phyloP scores from a whole-genome alignment of 176 grass and related monocot species.

The Eleusine indica region DNA sequence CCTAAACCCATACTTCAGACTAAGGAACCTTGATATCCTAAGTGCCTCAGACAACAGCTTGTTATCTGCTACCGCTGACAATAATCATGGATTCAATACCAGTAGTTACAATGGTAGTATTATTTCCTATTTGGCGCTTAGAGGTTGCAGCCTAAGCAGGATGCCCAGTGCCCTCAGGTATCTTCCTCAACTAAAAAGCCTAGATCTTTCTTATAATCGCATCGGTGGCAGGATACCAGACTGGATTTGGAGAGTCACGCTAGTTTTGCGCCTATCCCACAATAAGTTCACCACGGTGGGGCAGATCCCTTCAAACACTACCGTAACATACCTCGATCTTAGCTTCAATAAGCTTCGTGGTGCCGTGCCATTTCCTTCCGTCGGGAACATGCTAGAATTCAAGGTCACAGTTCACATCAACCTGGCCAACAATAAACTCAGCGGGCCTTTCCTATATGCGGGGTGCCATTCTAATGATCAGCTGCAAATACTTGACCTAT shows the following conservation, averaged over 20 bases:
- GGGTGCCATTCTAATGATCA: not conserved
- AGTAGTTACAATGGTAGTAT: too few relatives aligned
- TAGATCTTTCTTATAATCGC: conserved; percentile 61
- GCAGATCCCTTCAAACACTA: not conserved
- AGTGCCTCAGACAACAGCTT: too few relatives aligned
- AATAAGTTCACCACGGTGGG: conserved; percentile 45
- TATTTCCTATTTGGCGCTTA: not conserved
- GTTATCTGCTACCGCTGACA: not conserved
- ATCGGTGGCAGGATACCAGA: conserved; percentile 49
- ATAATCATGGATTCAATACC: too few relatives aligned
- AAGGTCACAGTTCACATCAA: not conserved
- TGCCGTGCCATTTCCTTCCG: not conserved
- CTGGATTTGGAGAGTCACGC: conserved; percentile 52
- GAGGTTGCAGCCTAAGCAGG: not conserved
- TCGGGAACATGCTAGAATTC: accelerated
- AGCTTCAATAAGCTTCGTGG: conserved; percentile 16
- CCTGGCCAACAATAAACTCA: conserved; percentile 27
- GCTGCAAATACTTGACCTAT: not conserved
- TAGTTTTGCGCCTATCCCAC: conserved; percentile 12
- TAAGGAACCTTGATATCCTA: conserved; percentile 31
- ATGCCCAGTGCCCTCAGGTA: conserved; percentile 24
- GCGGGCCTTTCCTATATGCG: conserved; percentile 3
- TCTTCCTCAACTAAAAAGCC: not conserved
- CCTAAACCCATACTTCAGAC: conserved; percentile 15
- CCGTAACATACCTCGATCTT: not conserved